A percentile compares a stretch with the other conserved stretches of the same genome.
Evolutionary conservation across 306 rosid species (phyloP).

Genomic region (Trichosanthes truncata): DNA sequence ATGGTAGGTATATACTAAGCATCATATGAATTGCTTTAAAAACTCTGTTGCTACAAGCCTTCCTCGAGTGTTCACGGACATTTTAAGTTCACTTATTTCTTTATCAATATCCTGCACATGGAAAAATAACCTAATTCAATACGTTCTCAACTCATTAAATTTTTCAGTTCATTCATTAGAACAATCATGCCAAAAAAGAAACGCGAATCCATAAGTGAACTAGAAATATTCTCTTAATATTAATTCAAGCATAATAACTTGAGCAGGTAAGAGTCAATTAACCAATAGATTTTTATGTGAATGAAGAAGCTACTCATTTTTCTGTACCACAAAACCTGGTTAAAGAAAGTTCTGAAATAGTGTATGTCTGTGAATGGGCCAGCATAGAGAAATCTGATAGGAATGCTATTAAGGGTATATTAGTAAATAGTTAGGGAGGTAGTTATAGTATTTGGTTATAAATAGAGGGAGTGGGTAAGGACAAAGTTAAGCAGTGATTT

Average conservation of each 20-base stretch:
- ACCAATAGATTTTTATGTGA: background rate
- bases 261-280: background rate
- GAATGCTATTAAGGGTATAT: too few relatives aligned
- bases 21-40: conserved; percentile 80
- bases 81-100: conserved; percentile 89
- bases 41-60: conserved; percentile 97
- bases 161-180: background rate
- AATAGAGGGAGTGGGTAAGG: too few relatives aligned
- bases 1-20: background rate
- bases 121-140: background rate
- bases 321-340: background rate
- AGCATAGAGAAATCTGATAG: too few relatives aligned
- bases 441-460: too few relatives aligned
- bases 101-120: conserved; percentile 78
- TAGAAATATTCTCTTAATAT: background rate
- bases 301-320: background rate
- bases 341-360: background rate
- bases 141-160: background rate
- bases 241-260: background rate
- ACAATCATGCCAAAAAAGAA: background rate
- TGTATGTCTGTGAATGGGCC: background rate
- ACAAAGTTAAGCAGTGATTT: too few relatives aligned
- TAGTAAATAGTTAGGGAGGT: too few relatives aligned
- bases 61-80: conserved; percentile 93
- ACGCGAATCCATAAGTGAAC: background rate